phyloP scores from a whole-genome alignment of 2,329 filamentous ascomycete species.

The Daldinia sp. region DNA sequence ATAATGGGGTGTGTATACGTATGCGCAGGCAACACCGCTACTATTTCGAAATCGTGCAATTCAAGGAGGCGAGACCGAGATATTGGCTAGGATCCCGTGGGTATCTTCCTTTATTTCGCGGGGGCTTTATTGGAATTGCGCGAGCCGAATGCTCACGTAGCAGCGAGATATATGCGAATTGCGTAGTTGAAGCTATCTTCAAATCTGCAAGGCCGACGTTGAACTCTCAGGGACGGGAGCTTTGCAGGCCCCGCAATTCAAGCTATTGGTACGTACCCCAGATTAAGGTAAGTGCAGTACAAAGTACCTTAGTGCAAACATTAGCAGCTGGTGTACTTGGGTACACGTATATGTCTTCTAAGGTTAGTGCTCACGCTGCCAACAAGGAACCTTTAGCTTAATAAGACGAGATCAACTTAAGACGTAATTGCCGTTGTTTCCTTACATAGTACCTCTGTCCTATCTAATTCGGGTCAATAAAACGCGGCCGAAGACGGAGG shows the following conservation, averaged over 20 bases:
- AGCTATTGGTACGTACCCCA: constrained; percentile 13
- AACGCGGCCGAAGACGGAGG: constrained; percentile 31
- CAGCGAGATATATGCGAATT: neutral
- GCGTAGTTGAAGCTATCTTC: constrained; percentile 25
- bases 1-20: constrained; percentile 9
- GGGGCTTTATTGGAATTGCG: neutral
- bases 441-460: no score
- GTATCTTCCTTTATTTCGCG: neutral
- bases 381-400: neutral
- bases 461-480: constrained; percentile 2
- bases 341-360: neutral
- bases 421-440: neutral
- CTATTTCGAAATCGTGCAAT: constrained; percentile 15
- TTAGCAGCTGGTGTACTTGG: no score
- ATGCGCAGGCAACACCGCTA: constrained; percentile 14
- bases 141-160: neutral
- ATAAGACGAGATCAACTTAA: constrained; percentile 1
- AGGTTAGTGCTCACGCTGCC: neutral
- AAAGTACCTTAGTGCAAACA: no score
- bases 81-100: neutral
- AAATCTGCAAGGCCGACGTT: constrained; percentile 31
- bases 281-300: neutral
- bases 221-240: constrained; percentile 17
- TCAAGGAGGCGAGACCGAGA: neutral
- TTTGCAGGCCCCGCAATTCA: constrained; percentile 31